Evolutionary conservation across 257 asterid genomes (phyloP).

Genomic region (Solanum neorickii): DNA sequence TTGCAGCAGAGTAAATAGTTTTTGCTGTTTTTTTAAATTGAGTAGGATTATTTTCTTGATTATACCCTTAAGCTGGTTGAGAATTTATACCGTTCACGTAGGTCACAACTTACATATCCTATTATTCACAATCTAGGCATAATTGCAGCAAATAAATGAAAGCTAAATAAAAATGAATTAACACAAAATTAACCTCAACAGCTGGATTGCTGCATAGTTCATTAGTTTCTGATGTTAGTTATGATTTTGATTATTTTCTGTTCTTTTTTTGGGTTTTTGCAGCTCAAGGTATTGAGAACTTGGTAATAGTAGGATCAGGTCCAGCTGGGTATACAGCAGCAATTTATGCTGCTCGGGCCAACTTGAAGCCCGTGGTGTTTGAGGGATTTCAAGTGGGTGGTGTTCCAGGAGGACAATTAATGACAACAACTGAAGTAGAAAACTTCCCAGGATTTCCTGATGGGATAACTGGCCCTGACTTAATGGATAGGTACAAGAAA

Average conservation of each 20-base stretch:
- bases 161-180: background rate
- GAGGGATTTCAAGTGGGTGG: constrained; percentile 97
- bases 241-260: background rate
- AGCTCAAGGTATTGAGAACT: constrained; percentile 57
- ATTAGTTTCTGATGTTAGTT: background rate
- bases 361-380: constrained; percentile 82
- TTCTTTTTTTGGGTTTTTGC: constrained; percentile 4
- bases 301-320: constrained; percentile 94
- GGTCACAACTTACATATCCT: background rate
- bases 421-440: constrained; percentile 96
- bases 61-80: background rate
- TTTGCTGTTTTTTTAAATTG: background rate
- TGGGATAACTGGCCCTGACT: constrained; percentile 94
- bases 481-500: constrained; percentile 72
- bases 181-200: background rate
- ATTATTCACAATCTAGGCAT: background rate
- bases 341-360: constrained; percentile 85
- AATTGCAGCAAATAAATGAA: background rate
- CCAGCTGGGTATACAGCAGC: constrained; percentile 98
- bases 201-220: background rate
- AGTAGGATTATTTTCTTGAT: background rate
- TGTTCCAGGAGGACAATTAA: constrained; percentile 93
- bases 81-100: background rate
- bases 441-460: constrained; percentile 97
- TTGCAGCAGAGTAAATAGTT: background rate